Conservation (phyloP, 2,329 filamentous ascomycete genomes). For the Penicillium sp. region DNA sequence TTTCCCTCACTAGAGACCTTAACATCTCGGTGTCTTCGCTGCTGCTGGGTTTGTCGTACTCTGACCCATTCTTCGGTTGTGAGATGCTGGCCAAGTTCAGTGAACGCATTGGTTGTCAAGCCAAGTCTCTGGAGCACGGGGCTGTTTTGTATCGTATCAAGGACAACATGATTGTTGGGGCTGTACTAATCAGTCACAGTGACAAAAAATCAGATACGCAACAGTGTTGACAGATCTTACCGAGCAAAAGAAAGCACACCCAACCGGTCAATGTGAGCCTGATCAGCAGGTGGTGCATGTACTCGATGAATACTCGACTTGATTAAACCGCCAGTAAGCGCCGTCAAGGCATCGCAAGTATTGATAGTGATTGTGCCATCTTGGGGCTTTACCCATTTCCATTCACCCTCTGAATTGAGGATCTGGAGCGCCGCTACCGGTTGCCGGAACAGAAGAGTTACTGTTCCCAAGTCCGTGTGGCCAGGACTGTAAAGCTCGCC, state of each 20-base stretch:
- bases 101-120: slow-evolving; percentile 40
- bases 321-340: slow-evolving; percentile 51
- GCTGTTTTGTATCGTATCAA: slow-evolving; percentile 41
- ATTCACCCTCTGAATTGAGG: slow-evolving; percentile 48
- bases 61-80: slow-evolving; percentile 45
- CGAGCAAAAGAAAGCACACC: slow-evolving; percentile 51
- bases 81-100: slow-evolving; percentile 42
- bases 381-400: slow-evolving; percentile 54
- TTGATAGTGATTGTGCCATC: slow-evolving; percentile 55
- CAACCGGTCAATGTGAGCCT: slow-evolving; percentile 46
- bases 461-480: slow-evolving; percentile 58
- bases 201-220: background rate
- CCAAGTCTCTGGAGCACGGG: slow-evolving; percentile 39
- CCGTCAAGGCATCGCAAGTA: slow-evolving; percentile 51
- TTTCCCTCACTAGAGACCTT: slow-evolving; percentile 41
- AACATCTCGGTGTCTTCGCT: slow-evolving; percentile 36
- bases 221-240: slow-evolving; percentile 10
- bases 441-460: slow-evolving; percentile 60
- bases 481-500: slow-evolving; percentile 49
- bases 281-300: slow-evolving; percentile 49
- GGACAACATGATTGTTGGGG: slow-evolving; percentile 45
- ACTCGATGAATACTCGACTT: slow-evolving; percentile 55
- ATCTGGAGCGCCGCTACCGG: slow-evolving; percentile 60
- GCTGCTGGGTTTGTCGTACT: slow-evolving; percentile 45
- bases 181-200: slow-evolving; percentile 16